Evolutionary conservation across 768 basidiomycete genomes (phyloP).

Genomic region (Russula griseocarnosa): DNA sequence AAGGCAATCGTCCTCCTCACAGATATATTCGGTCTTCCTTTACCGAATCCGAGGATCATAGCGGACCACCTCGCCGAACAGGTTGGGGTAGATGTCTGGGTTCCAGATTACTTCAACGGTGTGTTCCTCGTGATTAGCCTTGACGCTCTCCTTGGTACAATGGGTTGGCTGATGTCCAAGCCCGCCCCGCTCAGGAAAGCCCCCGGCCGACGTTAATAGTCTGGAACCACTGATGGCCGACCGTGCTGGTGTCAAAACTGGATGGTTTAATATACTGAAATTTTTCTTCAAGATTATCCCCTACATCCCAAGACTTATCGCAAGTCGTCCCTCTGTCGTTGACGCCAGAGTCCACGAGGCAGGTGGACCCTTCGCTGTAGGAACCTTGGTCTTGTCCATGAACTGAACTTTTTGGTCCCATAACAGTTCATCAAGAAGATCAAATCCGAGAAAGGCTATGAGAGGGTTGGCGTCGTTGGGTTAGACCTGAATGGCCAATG

Average conservation of each 20-base stretch:
- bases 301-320: conserved; percentile 28
- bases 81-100: conserved; percentile 57
- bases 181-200: conserved; percentile 30
- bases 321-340: conserved; percentile 33
- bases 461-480: conserved; percentile 44
- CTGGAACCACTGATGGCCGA: conserved; percentile 35
- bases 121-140: conserved; percentile 9
- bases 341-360: conserved; percentile 33
- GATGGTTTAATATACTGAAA: conserved; percentile 28
- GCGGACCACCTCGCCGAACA: conserved; percentile 50
- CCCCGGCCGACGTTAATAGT: conserved; percentile 31
- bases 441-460: conserved; percentile 39
- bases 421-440: conserved; percentile 39
- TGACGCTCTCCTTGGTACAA: neutral
- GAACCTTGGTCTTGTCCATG: neutral
- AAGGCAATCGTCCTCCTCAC: conserved; percentile 51
- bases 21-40: conserved; percentile 52
- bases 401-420: neutral
- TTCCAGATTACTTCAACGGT: conserved; percentile 60
- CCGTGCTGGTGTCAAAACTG: conserved; percentile 31
- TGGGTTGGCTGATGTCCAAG: neutral
- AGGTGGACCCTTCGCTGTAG: neutral
- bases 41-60: conserved; percentile 52
- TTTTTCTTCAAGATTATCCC: conserved; percentile 29
- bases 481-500: conserved; percentile 30